These are phyloP conservation scores for Elaphomyces granulatus DNA, from an alignment of 495 filamentous ascomycete species.

Conservation along the genomic window DNA sequence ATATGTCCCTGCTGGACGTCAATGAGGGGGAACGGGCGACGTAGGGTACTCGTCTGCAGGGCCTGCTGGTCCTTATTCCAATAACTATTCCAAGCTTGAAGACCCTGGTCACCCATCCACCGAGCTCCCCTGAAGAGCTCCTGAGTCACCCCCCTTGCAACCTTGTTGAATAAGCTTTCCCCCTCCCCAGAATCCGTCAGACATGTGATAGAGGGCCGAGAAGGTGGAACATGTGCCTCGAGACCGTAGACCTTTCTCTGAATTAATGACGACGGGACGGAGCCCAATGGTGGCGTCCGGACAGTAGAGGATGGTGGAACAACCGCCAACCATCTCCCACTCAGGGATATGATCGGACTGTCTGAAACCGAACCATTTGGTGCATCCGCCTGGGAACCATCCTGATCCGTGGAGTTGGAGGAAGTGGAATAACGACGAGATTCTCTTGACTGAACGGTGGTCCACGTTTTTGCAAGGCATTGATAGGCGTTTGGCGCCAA, in stretches of 20 bases:
- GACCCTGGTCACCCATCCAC: constrained; percentile 74
- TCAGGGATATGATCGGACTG: constrained; percentile 57
- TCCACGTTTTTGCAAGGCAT: constrained; percentile 81
- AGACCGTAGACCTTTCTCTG: constrained; percentile 49
- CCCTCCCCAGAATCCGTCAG: constrained; percentile 63
- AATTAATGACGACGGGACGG: constrained; percentile 25
- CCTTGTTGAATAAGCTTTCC: constrained; percentile 69
- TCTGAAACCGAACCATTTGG: constrained; percentile 31
- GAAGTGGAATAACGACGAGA: constrained; percentile 36
- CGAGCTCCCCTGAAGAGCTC: constrained; percentile 78
- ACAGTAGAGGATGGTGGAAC: constrained; percentile 62
- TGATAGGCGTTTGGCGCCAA: constrained; percentile 47
- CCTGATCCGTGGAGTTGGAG: constrained; percentile 39
- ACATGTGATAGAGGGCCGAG: constrained; percentile 59
- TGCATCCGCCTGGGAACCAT: constrained; percentile 37
- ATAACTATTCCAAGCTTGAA: constrained; percentile 80
- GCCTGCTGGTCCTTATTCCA: constrained; percentile 49
- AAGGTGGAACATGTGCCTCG: constrained; percentile 53
- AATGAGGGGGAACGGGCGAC: constrained; percentile 16
- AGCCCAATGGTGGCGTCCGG: constrained; percentile 51
- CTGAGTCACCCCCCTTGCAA: constrained; percentile 78
- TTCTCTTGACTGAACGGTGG: constrained; percentile 48
- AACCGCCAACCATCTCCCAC: constrained; percentile 70
- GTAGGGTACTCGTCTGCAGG: constrained; percentile 13
- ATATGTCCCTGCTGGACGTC: constrained; percentile 18